phyloP scores from a whole-genome alignment of 805 yeast species.

The Teunomyces lycoperdinae region DNA sequence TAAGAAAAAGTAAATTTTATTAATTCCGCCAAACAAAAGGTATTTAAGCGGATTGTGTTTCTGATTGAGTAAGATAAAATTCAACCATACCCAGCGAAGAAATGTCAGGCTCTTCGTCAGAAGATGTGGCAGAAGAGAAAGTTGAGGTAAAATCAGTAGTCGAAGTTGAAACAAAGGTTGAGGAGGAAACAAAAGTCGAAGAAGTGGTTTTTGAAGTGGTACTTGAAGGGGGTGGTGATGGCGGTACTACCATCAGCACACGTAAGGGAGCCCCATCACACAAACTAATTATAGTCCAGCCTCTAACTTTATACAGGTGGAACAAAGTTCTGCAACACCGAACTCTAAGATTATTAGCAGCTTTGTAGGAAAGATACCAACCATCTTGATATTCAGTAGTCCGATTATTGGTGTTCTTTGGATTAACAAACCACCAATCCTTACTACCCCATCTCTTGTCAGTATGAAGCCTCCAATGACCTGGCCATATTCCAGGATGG shows the following conservation, averaged over 20 bases:
- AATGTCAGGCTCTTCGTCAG: no score
- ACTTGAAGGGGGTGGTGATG: neutral
- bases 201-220: neutral
- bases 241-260: neutral
- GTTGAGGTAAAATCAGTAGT: no score
- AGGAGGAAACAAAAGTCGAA: neutral
- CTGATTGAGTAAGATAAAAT: no score
- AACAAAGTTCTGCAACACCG: neutral
- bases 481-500: neutral
- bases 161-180: neutral
- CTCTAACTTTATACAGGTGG: neutral
- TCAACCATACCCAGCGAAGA: no score
- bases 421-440: neutral
- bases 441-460: neutral
- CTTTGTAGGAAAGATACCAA: neutral
- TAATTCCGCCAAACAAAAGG: no score
- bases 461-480: neutral
- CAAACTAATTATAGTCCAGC: neutral
- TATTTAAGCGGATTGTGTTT: no score
- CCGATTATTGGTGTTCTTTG: neutral
- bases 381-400: neutral
- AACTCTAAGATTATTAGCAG: neutral
- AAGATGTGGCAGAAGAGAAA: no score
- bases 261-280: neutral
- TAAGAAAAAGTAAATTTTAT: no score